Evolutionary conservation across 768 basidiomycete genomes (phyloP), one percentile per base, ranked within the genome.

Genomic region (Pisolithus microcarpus): DNA sequence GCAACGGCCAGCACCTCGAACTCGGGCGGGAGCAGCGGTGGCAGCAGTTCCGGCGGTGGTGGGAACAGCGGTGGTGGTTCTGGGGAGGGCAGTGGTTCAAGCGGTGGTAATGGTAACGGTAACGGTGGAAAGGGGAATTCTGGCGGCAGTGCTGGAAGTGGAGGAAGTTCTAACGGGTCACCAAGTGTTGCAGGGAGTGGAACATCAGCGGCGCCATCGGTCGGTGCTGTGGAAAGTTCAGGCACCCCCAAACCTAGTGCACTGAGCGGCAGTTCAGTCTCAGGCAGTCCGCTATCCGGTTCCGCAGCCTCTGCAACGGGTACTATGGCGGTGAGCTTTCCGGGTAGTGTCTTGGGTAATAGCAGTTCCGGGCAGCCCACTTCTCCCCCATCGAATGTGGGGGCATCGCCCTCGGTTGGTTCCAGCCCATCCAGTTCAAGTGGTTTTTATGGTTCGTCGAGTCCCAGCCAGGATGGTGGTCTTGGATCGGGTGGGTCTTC

Each of bases 401-500:
- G 21, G 21, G 43, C 16, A 30, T 15, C 21, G 15, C 43, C 43
- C 23, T n/a, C 43, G 16, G 26, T 16, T 28, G 15, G 10, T 6
- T 44, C 43, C 26, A n/a, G 43, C 16, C 5, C 8, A 1, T 8
- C 24, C 28, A 31, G 45, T 10, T 4, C 31, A 21, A 4, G n/a
- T 37, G 38, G 23, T 21, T 10, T 19, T 15, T 13, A 13, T 4
- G 37, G 52, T 18, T 8, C 51, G 34, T 39, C 43, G 7, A 49
- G 42, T 36, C 21, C 48, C 2, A 13, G 28, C n/a, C 7, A 51
- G 45, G 48, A 50, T 30, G 30, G 30, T 7, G 10, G 9, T 10
- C 30, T 30, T 38, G 52, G 49, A 24, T 24, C 57, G n/a, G 43
- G 47, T 16, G 51, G 58, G 38, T 56, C 61, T 30, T 44, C 52